Evolutionary conservation across 805 yeast species (phyloP).

Genomic region (Candida ponderosae): DNA sequence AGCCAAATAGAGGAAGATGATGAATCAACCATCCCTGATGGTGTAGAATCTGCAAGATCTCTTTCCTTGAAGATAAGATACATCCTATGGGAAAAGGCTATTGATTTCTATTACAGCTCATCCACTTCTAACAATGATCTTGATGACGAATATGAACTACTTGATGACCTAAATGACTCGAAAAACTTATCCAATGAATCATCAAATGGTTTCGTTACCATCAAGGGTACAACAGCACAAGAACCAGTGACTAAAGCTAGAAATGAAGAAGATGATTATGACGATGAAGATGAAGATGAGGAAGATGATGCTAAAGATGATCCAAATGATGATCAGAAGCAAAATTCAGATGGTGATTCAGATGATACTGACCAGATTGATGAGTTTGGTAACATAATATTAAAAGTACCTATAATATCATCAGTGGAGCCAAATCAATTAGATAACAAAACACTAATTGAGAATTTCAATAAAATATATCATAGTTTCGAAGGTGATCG

Average conservation of each 20-base stretch:
- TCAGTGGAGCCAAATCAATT: conserved; percentile 24
- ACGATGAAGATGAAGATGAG: conserved; percentile 14
- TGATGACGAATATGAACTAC: conserved; percentile 11
- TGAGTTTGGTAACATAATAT: conserved; percentile 16
- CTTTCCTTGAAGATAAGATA: conserved; percentile 60
- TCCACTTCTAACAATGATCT: conserved; percentile 7
- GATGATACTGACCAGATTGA: conserved; percentile 5
- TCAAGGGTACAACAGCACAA: not conserved
- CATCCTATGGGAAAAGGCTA: conserved; percentile 65
- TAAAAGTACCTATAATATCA: conserved; percentile 26
- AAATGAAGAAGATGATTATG: conserved; percentile 26
- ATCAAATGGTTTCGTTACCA: conserved; percentile 11
- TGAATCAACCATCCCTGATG: conserved; percentile 31
- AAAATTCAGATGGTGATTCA: conserved; percentile 6
- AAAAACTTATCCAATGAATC: conserved; percentile 8
- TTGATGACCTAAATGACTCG: not conserved
- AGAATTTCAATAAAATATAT: conserved; percentile 63
- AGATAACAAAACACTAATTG: conserved; percentile 33
- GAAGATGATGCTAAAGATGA: conserved; percentile 2
- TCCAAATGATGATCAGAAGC: conserved; percentile 12
- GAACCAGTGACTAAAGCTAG: conserved; percentile 25
- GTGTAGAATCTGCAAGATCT: conserved; percentile 40
- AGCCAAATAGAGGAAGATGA: conserved; percentile 32
- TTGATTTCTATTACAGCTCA: conserved; percentile 35
- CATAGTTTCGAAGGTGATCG: conserved; percentile 70